A percentile compares a stretch with the other conserved stretches of the same genome.
Conservation (phyloP, 1,284 basidiomycete genomes). For the Ustilago nuda region DNA sequence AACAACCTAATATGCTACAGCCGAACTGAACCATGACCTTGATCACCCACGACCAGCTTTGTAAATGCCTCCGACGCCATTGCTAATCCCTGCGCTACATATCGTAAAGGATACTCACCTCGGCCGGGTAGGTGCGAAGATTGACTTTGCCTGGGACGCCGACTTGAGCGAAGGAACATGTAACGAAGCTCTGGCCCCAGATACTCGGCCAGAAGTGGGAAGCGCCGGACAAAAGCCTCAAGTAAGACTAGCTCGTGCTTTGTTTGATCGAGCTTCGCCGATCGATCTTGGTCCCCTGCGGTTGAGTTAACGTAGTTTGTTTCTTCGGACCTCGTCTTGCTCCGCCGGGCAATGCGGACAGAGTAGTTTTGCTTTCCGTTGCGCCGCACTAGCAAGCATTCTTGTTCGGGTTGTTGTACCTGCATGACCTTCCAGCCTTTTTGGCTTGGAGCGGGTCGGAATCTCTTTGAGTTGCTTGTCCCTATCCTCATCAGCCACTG, state of each 20-base stretch:
- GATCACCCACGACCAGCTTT: background rate
- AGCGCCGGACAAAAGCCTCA: background rate
- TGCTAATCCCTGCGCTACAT: too few relatives aligned
- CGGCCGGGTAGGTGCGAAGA: conserved; percentile 1
- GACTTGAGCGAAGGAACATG: background rate
- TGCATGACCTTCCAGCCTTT: conserved; percentile 6
- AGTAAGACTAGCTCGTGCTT: background rate
- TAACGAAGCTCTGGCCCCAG: background rate
- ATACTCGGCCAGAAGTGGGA: too few relatives aligned
- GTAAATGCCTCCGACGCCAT: background rate
- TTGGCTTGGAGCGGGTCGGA: background rate
- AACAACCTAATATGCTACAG: background rate
- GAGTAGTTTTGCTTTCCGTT: background rate
- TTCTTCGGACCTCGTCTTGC: background rate
- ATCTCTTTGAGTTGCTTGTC: background rate
- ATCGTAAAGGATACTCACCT: background rate
- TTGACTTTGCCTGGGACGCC: conserved; percentile 4
- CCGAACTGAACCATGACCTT: background rate
- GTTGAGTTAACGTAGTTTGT: background rate
- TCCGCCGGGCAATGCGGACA: conserved; percentile 4
- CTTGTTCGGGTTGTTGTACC: background rate
- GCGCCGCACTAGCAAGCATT: conserved; percentile 6
- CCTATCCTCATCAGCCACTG: background rate
- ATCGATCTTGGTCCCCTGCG: background rate
- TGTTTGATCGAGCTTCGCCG: background rate